These are phyloP conservation scores for Rhizopus arrhizus DNA, from an alignment of 371 early-diverging fungal species.

Conservation along the genomic window DNA sequence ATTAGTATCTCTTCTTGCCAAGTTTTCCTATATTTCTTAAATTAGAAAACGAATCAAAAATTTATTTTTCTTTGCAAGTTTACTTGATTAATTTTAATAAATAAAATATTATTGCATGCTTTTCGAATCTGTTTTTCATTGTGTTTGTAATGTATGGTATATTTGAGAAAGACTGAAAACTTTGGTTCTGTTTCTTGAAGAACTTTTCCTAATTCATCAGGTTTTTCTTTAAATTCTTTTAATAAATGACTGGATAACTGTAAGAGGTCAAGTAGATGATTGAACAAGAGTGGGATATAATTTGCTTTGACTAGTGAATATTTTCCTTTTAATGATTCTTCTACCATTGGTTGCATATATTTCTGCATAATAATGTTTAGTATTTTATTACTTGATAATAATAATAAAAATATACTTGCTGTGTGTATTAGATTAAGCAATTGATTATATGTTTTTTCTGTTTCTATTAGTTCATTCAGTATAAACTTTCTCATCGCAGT, in stretches of 20 bases:
- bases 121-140: conserved; percentile 40
- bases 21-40: conserved; percentile 33
- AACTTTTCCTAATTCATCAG: conserved; percentile 29
- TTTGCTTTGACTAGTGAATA: conserved; percentile 34
- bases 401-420: conserved; percentile 20
- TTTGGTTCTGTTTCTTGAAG: conserved; percentile 34
- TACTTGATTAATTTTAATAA: conserved; percentile 51
- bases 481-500: conserved; percentile 28
- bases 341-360: conserved; percentile 45
- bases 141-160: conserved; percentile 47
- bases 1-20: conserved; percentile 43
- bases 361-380: conserved; percentile 21
- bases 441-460: conserved; percentile 38
- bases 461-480: conserved; percentile 27
- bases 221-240: conserved; percentile 19
- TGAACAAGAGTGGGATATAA: conserved; percentile 43
- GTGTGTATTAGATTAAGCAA: conserved; percentile 36
- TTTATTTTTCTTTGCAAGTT: neutral
- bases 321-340: conserved; percentile 29
- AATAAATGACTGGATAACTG: conserved; percentile 34
- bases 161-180: conserved; percentile 45
- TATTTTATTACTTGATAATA: neutral
- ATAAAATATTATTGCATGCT: conserved; percentile 44
- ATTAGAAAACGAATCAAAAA: neutral
- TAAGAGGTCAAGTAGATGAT: conserved; percentile 41